Base-by-base conservation (phyloP, 2,329 filamentous ascomycete genomes). In the Aspergillus sp. region DNA sequence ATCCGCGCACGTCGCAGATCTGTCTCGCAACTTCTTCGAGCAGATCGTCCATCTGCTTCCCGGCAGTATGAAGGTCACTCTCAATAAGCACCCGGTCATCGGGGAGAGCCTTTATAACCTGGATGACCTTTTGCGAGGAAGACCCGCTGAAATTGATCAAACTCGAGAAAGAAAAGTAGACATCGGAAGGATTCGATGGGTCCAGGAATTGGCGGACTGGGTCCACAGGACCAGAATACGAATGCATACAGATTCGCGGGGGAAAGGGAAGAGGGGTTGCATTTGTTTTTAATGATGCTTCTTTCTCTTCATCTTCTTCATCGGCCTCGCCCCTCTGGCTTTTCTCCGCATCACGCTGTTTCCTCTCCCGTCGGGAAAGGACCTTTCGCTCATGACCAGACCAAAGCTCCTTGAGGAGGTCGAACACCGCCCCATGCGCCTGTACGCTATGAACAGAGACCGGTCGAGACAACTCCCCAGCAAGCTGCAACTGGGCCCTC, bases 231-330 rank as follows among this genome's bases (percentile, higher is more conserved):
- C 89, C 91, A 38, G 87, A 94, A 66, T 90, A 98, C 0, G 90
- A 96, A 66, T 98, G 93, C 46, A 98, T 79, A 60, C 93, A 98
- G 61, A 97, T 85, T 7, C 90, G 75, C 1, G 90, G 90, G 4
- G 93, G 90, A 54, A 85, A 97, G 0, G 86, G 84, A 47, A 77
- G 82, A 1, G 72, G 54, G 5, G 34, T 29, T 27, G 44, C 28
- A 9, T 44, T 40, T 11, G 32, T 29, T 8, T 8, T 33, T 13
- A 9, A 13, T 19, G 28, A 26, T 13, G 46, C 41, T 5, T 48
- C 35, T 12, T 52, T 39, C 37, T 52, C 35, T 7, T 60, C 46
- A 5, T 57, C 49, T 43, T 58, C 53, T 41, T 57, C 52, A 41
- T 57, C 56, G 37, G 60, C 57, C 9, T 62, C 56, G 27, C 60